These are phyloP conservation scores for Potentilla sterilis DNA, from an alignment of 306 rosid species.

Conservation along the genomic window DNA sequence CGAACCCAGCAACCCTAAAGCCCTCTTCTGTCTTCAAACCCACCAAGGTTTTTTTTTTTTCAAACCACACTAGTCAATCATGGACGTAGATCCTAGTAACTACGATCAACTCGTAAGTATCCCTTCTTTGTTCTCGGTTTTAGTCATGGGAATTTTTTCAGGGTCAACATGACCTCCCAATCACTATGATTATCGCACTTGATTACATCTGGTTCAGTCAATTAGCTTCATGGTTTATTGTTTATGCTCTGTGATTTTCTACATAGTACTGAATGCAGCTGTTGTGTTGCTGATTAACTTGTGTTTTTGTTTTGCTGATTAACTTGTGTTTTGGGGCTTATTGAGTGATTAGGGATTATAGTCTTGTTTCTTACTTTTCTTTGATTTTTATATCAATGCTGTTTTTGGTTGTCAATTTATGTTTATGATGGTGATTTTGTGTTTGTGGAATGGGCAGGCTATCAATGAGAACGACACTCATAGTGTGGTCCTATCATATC, in stretches of 20 bases:
- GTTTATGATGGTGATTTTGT: constrained; percentile 14
- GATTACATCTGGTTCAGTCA: not conserved
- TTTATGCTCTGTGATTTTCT: not conserved
- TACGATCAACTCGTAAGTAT: constrained; percentile 63
- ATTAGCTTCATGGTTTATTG: not conserved
- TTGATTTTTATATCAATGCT: not conserved
- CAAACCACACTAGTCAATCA: constrained; percentile 21
- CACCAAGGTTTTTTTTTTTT: not conserved
- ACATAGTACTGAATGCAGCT: not conserved
- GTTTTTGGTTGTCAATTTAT: not conserved
- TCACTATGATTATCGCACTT: not conserved
- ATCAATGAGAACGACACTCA: constrained; percentile 62
- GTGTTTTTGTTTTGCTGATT: not conserved
- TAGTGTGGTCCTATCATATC: constrained; percentile 71
- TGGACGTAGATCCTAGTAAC: constrained; percentile 86
- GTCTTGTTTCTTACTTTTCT: not conserved
- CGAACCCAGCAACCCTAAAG: constrained; percentile 4
- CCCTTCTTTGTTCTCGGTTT: not conserved
- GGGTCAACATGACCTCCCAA: not conserved
- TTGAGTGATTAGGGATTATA: not conserved
- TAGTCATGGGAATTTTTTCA: not conserved
- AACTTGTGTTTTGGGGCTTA: not conserved
- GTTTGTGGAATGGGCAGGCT: constrained; percentile 45
- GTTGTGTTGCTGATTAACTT: not conserved
- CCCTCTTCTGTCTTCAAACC: not conserved